phyloP scores from a whole-genome alignment of 371 early-diverging fungal species.

The Mortierella sp. region DNA sequence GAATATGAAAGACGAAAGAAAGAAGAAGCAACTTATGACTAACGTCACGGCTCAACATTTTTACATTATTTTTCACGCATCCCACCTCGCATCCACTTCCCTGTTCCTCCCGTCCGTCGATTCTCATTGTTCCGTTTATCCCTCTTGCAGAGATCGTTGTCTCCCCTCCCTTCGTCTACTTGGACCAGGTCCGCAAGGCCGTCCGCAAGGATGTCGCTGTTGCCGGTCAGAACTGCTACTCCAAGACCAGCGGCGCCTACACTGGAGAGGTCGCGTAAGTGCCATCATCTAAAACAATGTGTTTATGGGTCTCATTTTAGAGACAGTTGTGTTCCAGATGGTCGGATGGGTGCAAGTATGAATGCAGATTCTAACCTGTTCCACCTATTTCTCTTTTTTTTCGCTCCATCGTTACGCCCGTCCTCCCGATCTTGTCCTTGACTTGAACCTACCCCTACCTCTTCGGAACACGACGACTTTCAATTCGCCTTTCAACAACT shows the following conservation, averaged over 20 bases:
- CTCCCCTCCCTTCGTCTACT: slow-evolving; percentile 96
- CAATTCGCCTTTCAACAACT: background rate
- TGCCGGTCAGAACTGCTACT: slow-evolving; percentile 97
- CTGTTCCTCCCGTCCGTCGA: slow-evolving; percentile 2
- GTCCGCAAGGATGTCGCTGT: slow-evolving; percentile 90
- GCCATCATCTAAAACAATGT: background rate
- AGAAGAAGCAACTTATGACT: background rate
- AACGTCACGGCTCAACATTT: background rate
- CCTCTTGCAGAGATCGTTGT: slow-evolving; percentile 91
- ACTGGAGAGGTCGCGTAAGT: slow-evolving; percentile 97
- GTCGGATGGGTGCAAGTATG: background rate
- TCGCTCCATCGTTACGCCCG: slow-evolving; percentile 1
- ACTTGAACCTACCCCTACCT: background rate
- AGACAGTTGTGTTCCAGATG: slow-evolving; percentile 8
- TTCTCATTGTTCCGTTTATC: background rate
- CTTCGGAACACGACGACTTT: background rate
- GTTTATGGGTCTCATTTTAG: background rate
- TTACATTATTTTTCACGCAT: background rate
- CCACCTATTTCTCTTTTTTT: background rate
- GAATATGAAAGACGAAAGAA: background rate
- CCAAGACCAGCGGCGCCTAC: slow-evolving; percentile 93
- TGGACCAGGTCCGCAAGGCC: slow-evolving; percentile 83
- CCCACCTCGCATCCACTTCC: background rate
- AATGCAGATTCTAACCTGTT: background rate
- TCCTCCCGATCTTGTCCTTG: background rate